Conservation (phyloP, 2,329 filamentous ascomycete species). For the Exophiala mesophila region DNA sequence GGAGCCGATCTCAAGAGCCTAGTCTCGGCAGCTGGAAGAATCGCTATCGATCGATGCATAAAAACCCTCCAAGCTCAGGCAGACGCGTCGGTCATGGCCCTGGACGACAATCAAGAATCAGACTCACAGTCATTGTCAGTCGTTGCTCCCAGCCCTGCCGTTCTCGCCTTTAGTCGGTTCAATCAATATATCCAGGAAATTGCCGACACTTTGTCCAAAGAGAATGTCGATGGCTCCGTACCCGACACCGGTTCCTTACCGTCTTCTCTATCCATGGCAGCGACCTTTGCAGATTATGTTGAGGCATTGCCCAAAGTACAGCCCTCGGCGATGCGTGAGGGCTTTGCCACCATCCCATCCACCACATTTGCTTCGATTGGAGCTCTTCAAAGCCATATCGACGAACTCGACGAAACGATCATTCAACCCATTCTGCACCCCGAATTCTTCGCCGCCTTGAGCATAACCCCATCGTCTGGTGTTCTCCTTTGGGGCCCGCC, state of each 20-base stretch:
- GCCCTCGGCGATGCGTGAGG: constrained; percentile 81
- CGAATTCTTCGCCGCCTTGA: constrained; percentile 67
- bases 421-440: constrained; percentile 84
- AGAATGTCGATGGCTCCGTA: background rate
- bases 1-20: constrained; percentile 78
- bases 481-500: constrained; percentile 95
- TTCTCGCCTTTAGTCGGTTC: constrained; percentile 14
- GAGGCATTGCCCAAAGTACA: constrained; percentile 69
- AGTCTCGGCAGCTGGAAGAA: constrained; percentile 60
- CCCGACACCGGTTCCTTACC: background rate
- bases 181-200: constrained; percentile 14
- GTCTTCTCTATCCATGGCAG: constrained; percentile 36
- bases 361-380: constrained; percentile 93
- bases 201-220: background rate
- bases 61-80: constrained; percentile 45
- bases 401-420: constrained; percentile 78
- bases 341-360: constrained; percentile 88
- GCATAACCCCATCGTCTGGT: constrained; percentile 75
- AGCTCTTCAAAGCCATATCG: constrained; percentile 71
- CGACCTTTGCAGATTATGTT: constrained; percentile 66
- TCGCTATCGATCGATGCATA: constrained; percentile 59
- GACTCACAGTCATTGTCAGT: background rate
- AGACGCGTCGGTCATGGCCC: constrained; percentile 48
- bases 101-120: constrained; percentile 36
- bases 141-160: background rate